phyloP scores from a whole-genome alignment of 768 basidiomycete genomes.

The Rhodotorula taiwanensis region DNA sequence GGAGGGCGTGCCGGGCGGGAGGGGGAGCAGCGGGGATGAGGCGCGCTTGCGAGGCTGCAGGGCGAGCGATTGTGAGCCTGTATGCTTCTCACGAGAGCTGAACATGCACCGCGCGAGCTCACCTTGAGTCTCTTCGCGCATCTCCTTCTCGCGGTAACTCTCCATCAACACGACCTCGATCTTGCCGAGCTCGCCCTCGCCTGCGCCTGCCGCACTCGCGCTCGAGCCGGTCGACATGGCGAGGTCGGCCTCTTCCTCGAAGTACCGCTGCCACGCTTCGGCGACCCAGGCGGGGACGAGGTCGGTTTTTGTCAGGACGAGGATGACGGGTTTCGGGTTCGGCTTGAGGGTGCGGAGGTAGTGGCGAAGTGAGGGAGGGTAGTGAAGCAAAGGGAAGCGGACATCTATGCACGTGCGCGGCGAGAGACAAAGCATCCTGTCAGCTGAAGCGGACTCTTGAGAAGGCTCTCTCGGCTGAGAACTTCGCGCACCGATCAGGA shows the following conservation, averaged over 20 bases:
- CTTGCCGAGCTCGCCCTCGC: slow-evolving; percentile 50
- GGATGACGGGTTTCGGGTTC: slow-evolving; percentile 50
- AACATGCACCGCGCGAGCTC: slow-evolving; percentile 23
- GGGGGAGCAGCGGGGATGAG: slow-evolving; percentile 62
- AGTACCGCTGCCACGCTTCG: slow-evolving; percentile 55
- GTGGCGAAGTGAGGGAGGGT: slow-evolving; percentile 65
- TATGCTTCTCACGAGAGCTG: slow-evolving; percentile 34
- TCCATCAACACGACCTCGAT: slow-evolving; percentile 66
- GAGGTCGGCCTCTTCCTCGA: slow-evolving; percentile 37
- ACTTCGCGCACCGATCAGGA: slow-evolving; percentile 59
- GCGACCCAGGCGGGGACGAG: slow-evolving; percentile 64
- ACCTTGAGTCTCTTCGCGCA: slow-evolving; percentile 30
- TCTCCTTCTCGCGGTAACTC: slow-evolving; percentile 57
- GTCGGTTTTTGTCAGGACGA: slow-evolving; percentile 83
- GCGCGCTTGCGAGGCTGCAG: slow-evolving; percentile 40
- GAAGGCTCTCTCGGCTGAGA: background rate
- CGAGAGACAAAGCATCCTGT: background rate
- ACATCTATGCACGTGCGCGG: slow-evolving; percentile 40
- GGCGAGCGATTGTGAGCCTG: slow-evolving; percentile 17
- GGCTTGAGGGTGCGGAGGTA: slow-evolving; percentile 51
- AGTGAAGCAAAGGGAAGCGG: slow-evolving; percentile 79
- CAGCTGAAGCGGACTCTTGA: background rate
- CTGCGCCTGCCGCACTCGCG: background rate
- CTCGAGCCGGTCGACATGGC: too few species aligned
- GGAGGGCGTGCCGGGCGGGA: slow-evolving; percentile 58